Conservation (phyloP, 129 eudicot species). For the Artemisia annua region DNA sequence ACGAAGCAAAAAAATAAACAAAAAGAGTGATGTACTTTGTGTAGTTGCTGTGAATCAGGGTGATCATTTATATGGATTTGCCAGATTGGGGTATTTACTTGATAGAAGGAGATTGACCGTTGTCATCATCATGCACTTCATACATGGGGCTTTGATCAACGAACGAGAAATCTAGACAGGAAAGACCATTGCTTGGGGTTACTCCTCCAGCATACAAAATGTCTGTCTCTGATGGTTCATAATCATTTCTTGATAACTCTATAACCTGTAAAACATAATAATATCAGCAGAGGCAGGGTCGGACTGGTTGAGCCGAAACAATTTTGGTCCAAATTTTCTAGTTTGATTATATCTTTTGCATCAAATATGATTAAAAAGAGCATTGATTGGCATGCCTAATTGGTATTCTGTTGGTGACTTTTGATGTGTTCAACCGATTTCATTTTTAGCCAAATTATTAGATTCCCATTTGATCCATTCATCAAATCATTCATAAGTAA, state of each 20-base stretch:
- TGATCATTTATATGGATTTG: background rate
- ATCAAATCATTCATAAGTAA: too few relatives aligned
- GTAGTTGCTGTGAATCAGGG: too few relatives aligned
- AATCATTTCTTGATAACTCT: constrained; percentile 49
- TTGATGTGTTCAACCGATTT: background rate
- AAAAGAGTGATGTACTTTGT: background rate
- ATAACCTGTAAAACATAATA: constrained; percentile 27
- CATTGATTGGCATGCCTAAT: too few relatives aligned
- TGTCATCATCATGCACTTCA: constrained; percentile 29
- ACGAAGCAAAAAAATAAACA: background rate
- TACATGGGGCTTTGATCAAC: constrained; percentile 39
- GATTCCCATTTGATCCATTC: too few relatives aligned
- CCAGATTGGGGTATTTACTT: constrained; percentile 26
- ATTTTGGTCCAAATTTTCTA: background rate
- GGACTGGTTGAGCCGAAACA: background rate
- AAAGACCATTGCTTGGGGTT: constrained; percentile 47
- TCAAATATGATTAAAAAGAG: background rate
- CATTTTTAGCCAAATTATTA: background rate
- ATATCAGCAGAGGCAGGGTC: background rate
- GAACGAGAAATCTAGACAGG: constrained; percentile 39
- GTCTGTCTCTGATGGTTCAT: constrained; percentile 45
- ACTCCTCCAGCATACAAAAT: constrained; percentile 48
- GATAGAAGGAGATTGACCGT: constrained; percentile 30
- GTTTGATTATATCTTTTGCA: background rate
- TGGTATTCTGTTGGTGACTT: too few relatives aligned